Evolutionary conservation across 352 stramenopile genomes (phyloP).

Genomic region (Pythium angustatum): DNA sequence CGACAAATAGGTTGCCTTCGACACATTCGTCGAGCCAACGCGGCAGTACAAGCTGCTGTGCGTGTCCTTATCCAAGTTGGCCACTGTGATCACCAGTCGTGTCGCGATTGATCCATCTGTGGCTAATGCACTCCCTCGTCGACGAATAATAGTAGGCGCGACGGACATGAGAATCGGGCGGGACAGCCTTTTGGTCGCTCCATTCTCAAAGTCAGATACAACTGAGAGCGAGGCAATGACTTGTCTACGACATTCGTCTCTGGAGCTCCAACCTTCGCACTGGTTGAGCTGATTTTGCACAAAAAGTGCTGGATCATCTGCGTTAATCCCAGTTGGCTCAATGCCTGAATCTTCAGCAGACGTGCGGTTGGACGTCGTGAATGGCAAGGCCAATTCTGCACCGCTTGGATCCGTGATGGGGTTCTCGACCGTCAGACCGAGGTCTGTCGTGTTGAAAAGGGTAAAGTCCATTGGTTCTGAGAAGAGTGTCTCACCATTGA

Average conservation of each 20-base stretch:
- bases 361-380: too few relatives aligned
- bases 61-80: constrained; percentile 8
- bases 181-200: constrained; percentile 8
- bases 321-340: too few relatives aligned
- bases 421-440: background rate
- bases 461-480: constrained; percentile 4
- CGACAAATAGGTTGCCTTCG: constrained; percentile 15
- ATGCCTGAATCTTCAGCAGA: too few relatives aligned
- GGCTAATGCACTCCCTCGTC: background rate
- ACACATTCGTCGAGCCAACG: constrained; percentile 13
- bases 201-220: too few relatives aligned
- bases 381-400: too few relatives aligned
- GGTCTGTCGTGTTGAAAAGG: background rate
- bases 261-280: too few relatives aligned
- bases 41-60: constrained; percentile 18
- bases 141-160: constrained; percentile 12
- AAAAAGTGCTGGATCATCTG: too few relatives aligned
- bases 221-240: too few relatives aligned
- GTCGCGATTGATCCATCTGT: background rate
- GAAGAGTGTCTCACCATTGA: constrained; percentile 4
- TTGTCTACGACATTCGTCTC: too few relatives aligned
- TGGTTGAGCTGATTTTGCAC: too few relatives aligned
- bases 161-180: constrained; percentile 18
- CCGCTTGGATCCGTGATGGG: too few relatives aligned
- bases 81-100: constrained; percentile 10